Percentiles rank a stretch among this genome's conserved stretches.
These are phyloP conservation scores for Botryotinia globosa DNA, from an alignment of 2,329 filamentous ascomycete species.

Conservation along the genomic window DNA sequence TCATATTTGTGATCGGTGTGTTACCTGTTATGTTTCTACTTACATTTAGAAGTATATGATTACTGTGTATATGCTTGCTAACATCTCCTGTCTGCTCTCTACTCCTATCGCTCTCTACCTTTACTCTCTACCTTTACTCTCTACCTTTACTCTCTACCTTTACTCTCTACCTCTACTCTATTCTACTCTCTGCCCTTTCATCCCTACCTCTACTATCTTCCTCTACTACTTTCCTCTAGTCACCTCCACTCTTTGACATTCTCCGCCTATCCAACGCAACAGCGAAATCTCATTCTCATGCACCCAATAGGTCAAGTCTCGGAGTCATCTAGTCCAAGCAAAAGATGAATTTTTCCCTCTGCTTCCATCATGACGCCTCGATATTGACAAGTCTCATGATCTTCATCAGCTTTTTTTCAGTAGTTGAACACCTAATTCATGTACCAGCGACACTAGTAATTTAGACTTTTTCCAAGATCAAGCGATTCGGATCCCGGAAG, in stretches of 20 bases:
- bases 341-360: not conserved
- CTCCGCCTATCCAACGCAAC: not conserved
- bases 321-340: not conserved
- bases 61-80: no score
- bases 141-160: not conserved
- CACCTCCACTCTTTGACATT: not conserved
- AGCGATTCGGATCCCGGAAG: not conserved
- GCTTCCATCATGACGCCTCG: not conserved
- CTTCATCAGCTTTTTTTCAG: not conserved
- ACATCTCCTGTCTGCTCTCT: no score
- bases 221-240: not conserved
- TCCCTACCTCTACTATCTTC: no score
- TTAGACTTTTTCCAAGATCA: not conserved
- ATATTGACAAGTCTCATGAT: not conserved
- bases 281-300: rapidly evolving
- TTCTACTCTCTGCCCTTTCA: not conserved
- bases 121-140: not conserved
- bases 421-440: not conserved
- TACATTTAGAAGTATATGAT: not conserved
- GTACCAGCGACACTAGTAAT: not conserved
- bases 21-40: not conserved
- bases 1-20: not conserved
- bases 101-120: not conserved
- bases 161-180: not conserved
- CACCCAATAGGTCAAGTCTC: not conserved